phyloP scores from a whole-genome alignment of 148 eudicot species.

The Vaccinium macrocarpon region DNA sequence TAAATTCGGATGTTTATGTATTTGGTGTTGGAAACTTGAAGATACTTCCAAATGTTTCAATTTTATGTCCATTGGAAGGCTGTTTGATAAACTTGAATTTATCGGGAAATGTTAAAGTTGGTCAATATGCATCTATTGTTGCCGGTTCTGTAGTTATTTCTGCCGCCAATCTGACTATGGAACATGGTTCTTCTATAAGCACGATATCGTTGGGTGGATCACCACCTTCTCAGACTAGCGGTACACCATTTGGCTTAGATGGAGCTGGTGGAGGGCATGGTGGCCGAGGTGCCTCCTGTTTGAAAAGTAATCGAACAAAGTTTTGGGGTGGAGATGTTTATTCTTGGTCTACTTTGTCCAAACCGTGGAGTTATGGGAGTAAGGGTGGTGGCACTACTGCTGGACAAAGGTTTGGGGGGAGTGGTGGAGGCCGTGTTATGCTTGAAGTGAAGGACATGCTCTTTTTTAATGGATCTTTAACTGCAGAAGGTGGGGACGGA shows the following conservation, averaged over 20 bases:
- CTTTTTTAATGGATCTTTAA: conserved; percentile 63
- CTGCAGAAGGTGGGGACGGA: conserved; percentile 83
- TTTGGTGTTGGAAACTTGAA: conserved; percentile 68
- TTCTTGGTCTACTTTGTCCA: conserved; percentile 65
- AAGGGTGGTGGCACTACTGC: conserved; percentile 68
- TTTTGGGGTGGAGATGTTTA: conserved; percentile 90
- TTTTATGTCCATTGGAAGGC: conserved; percentile 56
- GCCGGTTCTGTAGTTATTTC: conserved; percentile 60
- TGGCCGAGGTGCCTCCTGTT: conserved; percentile 87
- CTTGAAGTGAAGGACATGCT: conserved; percentile 42
- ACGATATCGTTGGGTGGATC: conserved; percentile 63
- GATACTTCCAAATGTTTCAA: conserved; percentile 62
- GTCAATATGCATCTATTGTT: conserved; percentile 50
- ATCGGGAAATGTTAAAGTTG: conserved; percentile 62
- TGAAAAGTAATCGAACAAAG: conserved; percentile 36
- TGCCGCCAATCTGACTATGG: conserved; percentile 60
- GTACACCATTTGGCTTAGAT: conserved; percentile 73
- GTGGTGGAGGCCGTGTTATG: conserved; percentile 74
- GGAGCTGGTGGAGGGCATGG: conserved; percentile 95
- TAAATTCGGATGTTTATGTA: conserved; percentile 50
- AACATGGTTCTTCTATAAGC: conserved; percentile 50
- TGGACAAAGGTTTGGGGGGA: conserved; percentile 55
- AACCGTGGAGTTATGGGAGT: conserved; percentile 79
- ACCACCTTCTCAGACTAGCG: conserved; percentile 81
- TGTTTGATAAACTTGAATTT: conserved; percentile 59